phyloP scores from a whole-genome alignment of 768 basidiomycete genomes.

The Mycena filopes region DNA sequence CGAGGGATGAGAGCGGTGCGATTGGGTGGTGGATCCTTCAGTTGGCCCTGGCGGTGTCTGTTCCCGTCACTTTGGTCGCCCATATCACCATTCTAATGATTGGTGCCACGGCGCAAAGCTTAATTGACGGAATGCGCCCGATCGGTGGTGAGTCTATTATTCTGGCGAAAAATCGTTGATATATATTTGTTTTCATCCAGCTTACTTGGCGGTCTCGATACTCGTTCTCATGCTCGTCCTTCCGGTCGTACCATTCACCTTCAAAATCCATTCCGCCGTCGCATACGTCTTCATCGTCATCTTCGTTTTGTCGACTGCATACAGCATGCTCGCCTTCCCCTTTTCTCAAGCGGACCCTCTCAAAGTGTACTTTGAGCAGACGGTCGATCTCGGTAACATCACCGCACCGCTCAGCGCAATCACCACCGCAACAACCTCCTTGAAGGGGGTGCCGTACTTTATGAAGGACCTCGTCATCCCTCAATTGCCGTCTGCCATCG shows the following conservation, averaged over 20 bases:
- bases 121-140: conserved; percentile 70
- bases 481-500: conserved; percentile 61
- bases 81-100: conserved; percentile 62
- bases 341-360: conserved; percentile 71
- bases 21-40: conserved; percentile 68
- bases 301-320: conserved; percentile 56
- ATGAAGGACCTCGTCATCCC: conserved; percentile 56
- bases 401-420: conserved; percentile 35
- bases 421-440: conserved; percentile 51
- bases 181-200: conserved; percentile 44
- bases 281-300: conserved; percentile 46
- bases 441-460: conserved; percentile 58
- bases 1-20: conserved; percentile 38
- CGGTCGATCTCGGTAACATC: conserved; percentile 54
- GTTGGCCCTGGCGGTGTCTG: conserved; percentile 61
- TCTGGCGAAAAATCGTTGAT: neutral
- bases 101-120: conserved; percentile 62
- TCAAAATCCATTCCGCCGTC: conserved; percentile 53
- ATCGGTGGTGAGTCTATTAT: conserved; percentile 53
- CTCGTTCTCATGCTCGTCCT: conserved; percentile 63
- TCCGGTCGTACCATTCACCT: conserved; percentile 73
- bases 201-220: conserved; percentile 59
- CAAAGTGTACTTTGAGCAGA: conserved; percentile 79
- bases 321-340: conserved; percentile 62
- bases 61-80: conserved; percentile 62